phyloP scores from a whole-genome alignment of 129 eudicot species.

The Apium graveolens region DNA sequence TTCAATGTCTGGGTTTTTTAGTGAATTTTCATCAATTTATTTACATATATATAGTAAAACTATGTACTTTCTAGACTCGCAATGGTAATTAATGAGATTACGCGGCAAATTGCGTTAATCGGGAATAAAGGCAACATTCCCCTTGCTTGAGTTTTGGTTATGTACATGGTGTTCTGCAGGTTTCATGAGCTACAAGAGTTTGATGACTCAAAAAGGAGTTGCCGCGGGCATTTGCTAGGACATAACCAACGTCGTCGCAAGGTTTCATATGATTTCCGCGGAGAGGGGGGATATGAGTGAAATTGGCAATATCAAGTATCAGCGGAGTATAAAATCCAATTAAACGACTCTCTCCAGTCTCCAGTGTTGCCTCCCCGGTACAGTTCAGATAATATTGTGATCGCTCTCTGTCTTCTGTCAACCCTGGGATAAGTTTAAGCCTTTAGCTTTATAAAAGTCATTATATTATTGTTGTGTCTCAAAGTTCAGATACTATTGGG shows the following conservation, averaged over 20 bases:
- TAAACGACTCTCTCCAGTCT: background rate
- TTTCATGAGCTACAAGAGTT: conserved; percentile 4
- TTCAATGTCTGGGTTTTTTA: background rate
- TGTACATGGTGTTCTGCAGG: background rate
- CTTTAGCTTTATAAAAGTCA: background rate
- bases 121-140: background rate
- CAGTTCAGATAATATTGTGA: background rate
- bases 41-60: background rate
- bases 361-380: background rate
- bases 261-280: background rate
- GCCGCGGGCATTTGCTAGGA: conserved; percentile 5
- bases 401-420: conserved; percentile 6
- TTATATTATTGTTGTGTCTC: background rate
- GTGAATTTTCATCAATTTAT: background rate
- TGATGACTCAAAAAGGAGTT: conserved; percentile 5
- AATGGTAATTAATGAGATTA: background rate
- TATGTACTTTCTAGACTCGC: background rate
- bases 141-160: background rate
- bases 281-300: background rate
- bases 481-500: background rate
- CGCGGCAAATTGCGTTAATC: background rate
- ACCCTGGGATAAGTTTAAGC: background rate
- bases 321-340: background rate
- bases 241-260: conserved; percentile 2
- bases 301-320: background rate